phyloP scores from a whole-genome alignment of 768 basidiomycete genomes.

The Stropharia rugosoannulata region DNA sequence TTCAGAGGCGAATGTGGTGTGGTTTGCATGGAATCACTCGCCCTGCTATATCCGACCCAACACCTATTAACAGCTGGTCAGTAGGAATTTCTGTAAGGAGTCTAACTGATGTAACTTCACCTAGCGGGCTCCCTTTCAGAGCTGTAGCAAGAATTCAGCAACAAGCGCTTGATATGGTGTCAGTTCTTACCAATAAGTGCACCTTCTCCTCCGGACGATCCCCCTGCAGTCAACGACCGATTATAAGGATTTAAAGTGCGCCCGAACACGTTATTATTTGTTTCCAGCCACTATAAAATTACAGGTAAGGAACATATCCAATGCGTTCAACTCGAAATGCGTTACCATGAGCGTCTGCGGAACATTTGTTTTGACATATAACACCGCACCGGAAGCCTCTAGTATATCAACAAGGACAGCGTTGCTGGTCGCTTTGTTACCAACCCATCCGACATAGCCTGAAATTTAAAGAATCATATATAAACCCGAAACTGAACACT shows the following conservation, averaged over 20 bases:
- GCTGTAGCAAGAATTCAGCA: conserved; percentile 22
- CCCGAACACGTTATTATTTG: conserved; percentile 78
- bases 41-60: conserved; percentile 85
- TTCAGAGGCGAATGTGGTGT: background rate
- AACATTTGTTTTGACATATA: conserved; percentile 74
- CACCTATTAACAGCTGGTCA: conserved; percentile 43
- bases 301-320: background rate
- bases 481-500: background rate
- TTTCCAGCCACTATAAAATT: conserved; percentile 63
- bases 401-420: conserved; percentile 66
- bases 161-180: background rate
- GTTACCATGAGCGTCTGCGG: conserved; percentile 74
- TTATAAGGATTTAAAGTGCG: conserved; percentile 78
- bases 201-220: conserved; percentile 87
- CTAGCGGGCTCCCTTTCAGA: conserved; percentile 42
- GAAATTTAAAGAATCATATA: background rate
- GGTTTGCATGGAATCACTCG: conserved; percentile 22
- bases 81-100: background rate
- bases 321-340: background rate
- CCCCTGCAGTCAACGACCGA: conserved; percentile 68
- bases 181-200: conserved; percentile 57
- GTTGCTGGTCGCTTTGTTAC: conserved; percentile 54
- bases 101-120: conserved; percentile 18
- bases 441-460: conserved; percentile 79
- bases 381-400: conserved; percentile 65